Conservation (phyloP, 371 early-diverging fungal genomes). For the Mucor velutinosus region DNA sequence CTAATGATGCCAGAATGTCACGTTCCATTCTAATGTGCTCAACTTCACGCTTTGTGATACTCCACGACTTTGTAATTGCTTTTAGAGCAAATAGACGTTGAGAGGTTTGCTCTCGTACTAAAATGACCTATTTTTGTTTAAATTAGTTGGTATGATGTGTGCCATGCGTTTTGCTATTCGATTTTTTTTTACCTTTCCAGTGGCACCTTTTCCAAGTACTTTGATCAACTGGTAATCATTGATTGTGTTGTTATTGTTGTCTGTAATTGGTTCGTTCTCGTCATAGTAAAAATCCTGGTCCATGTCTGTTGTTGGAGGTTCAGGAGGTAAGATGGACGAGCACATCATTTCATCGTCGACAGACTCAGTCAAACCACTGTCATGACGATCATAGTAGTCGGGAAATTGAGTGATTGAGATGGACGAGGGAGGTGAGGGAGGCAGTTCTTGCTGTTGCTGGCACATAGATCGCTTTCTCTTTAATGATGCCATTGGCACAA, state of each 20-base stretch:
- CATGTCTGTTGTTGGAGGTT: not conserved
- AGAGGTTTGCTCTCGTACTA: constrained; percentile 77
- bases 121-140: constrained; percentile 57
- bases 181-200: constrained; percentile 49
- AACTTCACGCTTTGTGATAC: constrained; percentile 84
- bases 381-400: not conserved
- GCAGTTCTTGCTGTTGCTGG: not conserved
- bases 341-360: constrained; percentile 3
- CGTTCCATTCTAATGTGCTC: constrained; percentile 60
- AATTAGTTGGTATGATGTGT: not conserved
- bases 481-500: not conserved
- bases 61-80: constrained; percentile 92
- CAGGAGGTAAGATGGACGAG: not conserved
- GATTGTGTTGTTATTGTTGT: constrained; percentile 12
- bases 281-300: not conserved
- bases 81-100: constrained; percentile 89
- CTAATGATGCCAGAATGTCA: constrained; percentile 50
- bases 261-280: not conserved
- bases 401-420: constrained; percentile 6
- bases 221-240: constrained; percentile 57
- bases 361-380: not conserved
- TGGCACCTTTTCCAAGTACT: constrained; percentile 61
- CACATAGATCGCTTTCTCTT: constrained; percentile 8
- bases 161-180: not conserved
- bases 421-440: constrained; percentile 10